A percentile compares a stretch with the other conserved stretches of the same genome.
Evolutionary conservation across 768 basidiomycete genomes (phyloP).

Genomic region (Phylloporus arenicola): DNA sequence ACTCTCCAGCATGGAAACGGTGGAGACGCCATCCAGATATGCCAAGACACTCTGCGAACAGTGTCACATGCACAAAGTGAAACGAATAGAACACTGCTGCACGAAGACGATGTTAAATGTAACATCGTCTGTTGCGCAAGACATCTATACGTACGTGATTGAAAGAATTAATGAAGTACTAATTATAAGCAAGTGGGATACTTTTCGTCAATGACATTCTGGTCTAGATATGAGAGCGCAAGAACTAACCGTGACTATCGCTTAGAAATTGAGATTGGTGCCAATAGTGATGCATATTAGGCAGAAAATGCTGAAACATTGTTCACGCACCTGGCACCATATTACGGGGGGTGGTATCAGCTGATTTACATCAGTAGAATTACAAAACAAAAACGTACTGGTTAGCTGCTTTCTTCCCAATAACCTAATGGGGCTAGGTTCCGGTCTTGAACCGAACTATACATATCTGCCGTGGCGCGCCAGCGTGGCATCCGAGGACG

Average conservation of each 20-base stretch:
- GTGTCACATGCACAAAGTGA: background rate
- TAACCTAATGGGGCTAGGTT: background rate
- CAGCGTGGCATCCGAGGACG: conserved; percentile 3
- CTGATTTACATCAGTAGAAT: background rate
- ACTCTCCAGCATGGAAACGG: background rate
- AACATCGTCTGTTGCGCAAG: background rate
- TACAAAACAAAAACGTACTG: background rate
- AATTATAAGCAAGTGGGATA: background rate
- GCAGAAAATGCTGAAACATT: background rate
- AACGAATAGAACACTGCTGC: background rate
- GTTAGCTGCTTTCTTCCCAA: background rate
- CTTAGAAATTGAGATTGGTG: background rate
- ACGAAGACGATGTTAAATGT: background rate
- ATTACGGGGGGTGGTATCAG: no score
- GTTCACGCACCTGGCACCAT: no score
- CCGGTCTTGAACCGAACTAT: background rate
- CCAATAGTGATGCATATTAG: background rate
- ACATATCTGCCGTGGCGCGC: background rate
- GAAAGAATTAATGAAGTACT: background rate
- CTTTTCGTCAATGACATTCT: background rate
- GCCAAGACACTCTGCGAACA: background rate
- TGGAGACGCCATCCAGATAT: background rate
- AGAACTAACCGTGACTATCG: background rate
- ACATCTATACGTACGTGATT: background rate
- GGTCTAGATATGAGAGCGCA: background rate